Evolutionary conservation across 2,329 filamentous ascomycete genomes (phyloP).

Genomic region (Pseudopithomyces maydicus): DNA sequence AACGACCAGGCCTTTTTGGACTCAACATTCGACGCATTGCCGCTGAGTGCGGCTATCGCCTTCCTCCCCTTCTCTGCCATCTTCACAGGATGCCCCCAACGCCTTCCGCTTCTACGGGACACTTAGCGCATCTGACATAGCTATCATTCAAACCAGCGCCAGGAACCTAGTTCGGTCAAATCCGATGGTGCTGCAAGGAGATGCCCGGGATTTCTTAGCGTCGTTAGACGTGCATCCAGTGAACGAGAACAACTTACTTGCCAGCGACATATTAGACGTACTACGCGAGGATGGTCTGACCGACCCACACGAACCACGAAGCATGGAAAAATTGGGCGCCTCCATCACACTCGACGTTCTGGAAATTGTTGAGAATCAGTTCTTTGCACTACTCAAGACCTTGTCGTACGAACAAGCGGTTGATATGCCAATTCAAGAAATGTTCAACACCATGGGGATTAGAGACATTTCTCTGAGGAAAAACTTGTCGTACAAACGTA

Average conservation of each 20-base stretch:
- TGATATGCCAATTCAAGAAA: neutral
- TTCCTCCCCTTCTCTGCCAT: neutral
- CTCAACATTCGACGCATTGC: slow-evolving; percentile 12
- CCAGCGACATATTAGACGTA: slow-evolving; percentile 30
- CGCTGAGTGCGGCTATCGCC: neutral
- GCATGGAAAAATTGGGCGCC: neutral
- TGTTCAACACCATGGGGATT: slow-evolving; percentile 14
- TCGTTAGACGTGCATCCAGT: slow-evolving; percentile 21
- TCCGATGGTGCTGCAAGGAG: slow-evolving; percentile 13
- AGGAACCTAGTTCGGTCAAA: slow-evolving; percentile 22
- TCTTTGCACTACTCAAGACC: slow-evolving; percentile 17
- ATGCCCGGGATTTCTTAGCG: slow-evolving; percentile 15
- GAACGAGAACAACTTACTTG: slow-evolving; percentile 19
- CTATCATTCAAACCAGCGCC: slow-evolving; percentile 20
- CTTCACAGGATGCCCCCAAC: neutral
- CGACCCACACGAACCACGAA: slow-evolving; percentile 15
- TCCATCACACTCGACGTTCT: slow-evolving; percentile 13
- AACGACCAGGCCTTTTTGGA: slow-evolving; percentile 16
- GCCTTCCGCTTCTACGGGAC: slow-evolving; percentile 24
- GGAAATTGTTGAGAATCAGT: slow-evolving; percentile 24
- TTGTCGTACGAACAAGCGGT: slow-evolving; percentile 13
- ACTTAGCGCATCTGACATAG: slow-evolving; percentile 19
- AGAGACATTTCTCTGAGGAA: neutral
- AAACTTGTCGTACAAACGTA: slow-evolving; percentile 15
- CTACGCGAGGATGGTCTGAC: slow-evolving; percentile 27